Percentiles rank a stretch among this genome's conserved stretches.
Conservation (phyloP, 495 filamentous ascomycete species). For the Xeromyces bisporus region DNA sequence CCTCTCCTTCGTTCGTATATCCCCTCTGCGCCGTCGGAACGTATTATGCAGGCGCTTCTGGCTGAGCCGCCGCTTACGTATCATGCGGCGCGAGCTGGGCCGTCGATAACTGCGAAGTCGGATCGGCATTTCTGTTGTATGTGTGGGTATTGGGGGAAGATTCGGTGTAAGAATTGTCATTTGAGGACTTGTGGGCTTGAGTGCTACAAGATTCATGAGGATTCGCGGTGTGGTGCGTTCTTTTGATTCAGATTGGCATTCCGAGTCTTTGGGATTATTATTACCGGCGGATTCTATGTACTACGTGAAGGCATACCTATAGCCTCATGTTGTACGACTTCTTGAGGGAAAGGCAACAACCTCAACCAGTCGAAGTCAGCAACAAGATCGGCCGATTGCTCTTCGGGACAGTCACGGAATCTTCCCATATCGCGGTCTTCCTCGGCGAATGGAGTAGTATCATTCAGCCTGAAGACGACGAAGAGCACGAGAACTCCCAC, state of each 20-base stretch:
- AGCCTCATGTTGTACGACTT: too few relatives aligned
- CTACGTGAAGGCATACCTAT: too few relatives aligned
- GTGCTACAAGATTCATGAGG: slow-evolving; percentile 64
- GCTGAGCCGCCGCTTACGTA: slow-evolving; percentile 63
- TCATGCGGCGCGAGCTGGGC: slow-evolving; percentile 49
- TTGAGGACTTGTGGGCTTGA: slow-evolving; percentile 63
- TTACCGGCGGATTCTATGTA: too few relatives aligned
- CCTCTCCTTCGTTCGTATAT: slow-evolving; percentile 45
- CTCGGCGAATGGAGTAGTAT: too few relatives aligned
- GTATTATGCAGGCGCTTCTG: slow-evolving; percentile 50
- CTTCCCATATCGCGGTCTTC: too few relatives aligned
- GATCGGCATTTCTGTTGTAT: slow-evolving; percentile 64
- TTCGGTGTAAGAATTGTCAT: slow-evolving; percentile 72
- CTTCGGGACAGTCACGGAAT: too few relatives aligned
- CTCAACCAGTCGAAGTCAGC: too few relatives aligned
- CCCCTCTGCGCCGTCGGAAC: slow-evolving; percentile 46
- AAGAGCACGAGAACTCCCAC: too few relatives aligned
- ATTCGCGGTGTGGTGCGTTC: slow-evolving; percentile 59
- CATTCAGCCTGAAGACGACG: too few relatives aligned
- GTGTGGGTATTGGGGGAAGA: slow-evolving; percentile 85
- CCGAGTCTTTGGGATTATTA: too few relatives aligned
- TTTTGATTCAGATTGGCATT: slow-evolving; percentile 16
- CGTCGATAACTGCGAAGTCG: slow-evolving; percentile 36
- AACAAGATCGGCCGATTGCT: too few relatives aligned
- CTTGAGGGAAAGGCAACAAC: too few relatives aligned